Conservation (phyloP, 495 filamentous ascomycete species). For the Lichina pygmaea region DNA sequence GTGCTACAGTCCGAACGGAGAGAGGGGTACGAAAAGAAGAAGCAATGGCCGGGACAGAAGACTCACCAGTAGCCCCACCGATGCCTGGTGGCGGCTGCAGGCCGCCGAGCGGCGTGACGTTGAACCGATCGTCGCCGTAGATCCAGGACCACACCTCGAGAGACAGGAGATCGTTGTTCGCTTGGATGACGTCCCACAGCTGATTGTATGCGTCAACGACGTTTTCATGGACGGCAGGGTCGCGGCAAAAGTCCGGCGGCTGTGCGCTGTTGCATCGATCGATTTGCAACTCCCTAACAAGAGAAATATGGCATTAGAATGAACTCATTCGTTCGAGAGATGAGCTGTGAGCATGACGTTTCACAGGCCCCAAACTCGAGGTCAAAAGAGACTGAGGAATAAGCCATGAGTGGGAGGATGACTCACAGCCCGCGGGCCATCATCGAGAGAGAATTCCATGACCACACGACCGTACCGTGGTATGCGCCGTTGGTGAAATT, state of each 20-base stretch:
- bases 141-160: slow-evolving; percentile 38
- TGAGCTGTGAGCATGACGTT: too few species aligned
- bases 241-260: slow-evolving; percentile 20
- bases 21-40: background rate
- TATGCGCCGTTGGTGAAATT: slow-evolving; percentile 31
- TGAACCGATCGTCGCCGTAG: slow-evolving; percentile 21
- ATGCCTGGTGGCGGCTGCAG: slow-evolving; percentile 23
- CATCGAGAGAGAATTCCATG: slow-evolving; percentile 33
- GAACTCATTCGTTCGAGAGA: too few species aligned
- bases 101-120: slow-evolving; percentile 21
- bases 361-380: too few species aligned
- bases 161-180: slow-evolving; percentile 22
- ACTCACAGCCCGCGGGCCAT: slow-evolving; percentile 25
- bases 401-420: too few species aligned
- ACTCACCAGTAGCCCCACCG: slow-evolving; percentile 2
- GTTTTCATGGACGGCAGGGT: slow-evolving; percentile 18
- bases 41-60: background rate
- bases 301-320: background rate
- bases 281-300: slow-evolving; percentile 12
- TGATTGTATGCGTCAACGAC: slow-evolving; percentile 27
- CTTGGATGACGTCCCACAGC: slow-evolving; percentile 32
- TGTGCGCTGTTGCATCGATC: slow-evolving; percentile 16
- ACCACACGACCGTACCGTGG: slow-evolving; percentile 40
- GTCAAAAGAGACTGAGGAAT: too few species aligned
- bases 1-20: background rate